Conservation (phyloP, 2,329 filamentous ascomycete genomes). For the Alternaria panax region DNA sequence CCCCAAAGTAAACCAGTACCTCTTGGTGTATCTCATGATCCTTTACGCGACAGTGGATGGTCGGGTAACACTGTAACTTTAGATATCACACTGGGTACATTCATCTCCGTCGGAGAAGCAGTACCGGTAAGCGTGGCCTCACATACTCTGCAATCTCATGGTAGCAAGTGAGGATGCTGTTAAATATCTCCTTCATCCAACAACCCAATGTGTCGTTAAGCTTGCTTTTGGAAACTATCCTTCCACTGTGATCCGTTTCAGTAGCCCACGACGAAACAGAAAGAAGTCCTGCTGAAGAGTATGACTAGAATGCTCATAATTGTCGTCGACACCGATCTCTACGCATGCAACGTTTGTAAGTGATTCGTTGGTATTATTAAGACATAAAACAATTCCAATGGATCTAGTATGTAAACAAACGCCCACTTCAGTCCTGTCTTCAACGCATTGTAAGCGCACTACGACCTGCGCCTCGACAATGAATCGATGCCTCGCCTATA, state of each 20-base stretch:
- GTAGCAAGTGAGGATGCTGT: not conserved
- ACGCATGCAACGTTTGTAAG: not conserved
- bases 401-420: not conserved
- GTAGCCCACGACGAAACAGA: not conserved
- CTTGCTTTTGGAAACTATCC: not conserved
- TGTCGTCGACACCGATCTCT: not conserved
- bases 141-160: not conserved
- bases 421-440: not conserved
- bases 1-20: not conserved
- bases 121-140: not conserved
- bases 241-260: not conserved
- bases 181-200: no score
- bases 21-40: not conserved
- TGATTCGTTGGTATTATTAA: not conserved
- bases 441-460: not conserved
- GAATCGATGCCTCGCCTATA: not conserved
- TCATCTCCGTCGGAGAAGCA: not conserved
- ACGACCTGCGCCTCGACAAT: not conserved
- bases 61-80: not conserved
- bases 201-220: not conserved
- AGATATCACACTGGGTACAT: not conserved
- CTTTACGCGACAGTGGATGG: not conserved
- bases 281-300: not conserved
- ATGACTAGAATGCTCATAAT: not conserved
- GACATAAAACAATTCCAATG: not conserved